A percentile compares a stretch with the other conserved stretches of the same genome.
Conservation (phyloP, 1,284 basidiomycete genomes). For the Heterobasidion occidentale region DNA sequence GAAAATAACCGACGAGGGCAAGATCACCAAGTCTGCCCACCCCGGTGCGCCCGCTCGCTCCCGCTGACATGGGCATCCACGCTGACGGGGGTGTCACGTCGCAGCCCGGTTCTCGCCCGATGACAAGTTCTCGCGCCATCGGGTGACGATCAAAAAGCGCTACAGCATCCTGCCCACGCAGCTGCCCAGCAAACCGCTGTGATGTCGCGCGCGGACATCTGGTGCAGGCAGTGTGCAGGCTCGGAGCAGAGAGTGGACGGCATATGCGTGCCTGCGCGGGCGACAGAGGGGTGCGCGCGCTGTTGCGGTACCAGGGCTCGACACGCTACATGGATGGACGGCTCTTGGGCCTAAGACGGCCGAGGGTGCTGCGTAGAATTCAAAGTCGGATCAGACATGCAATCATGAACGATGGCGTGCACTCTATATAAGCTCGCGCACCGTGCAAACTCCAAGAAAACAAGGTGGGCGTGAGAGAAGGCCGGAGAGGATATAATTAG, state of each 20-base stretch:
- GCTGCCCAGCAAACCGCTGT: conserved; percentile 83
- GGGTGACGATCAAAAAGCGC: conserved; percentile 92
- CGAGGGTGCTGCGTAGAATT: too few relatives aligned
- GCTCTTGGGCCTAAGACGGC: too few relatives aligned
- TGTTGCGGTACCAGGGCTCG: too few relatives aligned
- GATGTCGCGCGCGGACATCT: conserved; percentile 11
- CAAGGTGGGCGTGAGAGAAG: neutral
- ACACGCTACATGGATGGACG: too few relatives aligned
- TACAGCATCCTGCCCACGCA: conserved; percentile 83
- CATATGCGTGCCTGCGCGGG: neutral
- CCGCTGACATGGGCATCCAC: neutral
- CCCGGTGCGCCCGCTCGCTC: conserved; percentile 54
- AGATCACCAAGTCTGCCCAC: conserved; percentile 89
- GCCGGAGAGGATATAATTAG: neutral
- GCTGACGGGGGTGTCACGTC: neutral
- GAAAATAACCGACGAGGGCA: conserved; percentile 79
- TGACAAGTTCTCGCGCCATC: conserved; percentile 95
- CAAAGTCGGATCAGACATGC: too few relatives aligned
- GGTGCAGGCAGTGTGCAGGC: conserved; percentile 11
- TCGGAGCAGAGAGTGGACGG: neutral
- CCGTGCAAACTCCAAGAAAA: neutral
- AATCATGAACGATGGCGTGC: too few relatives aligned
- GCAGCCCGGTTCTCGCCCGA: conserved; percentile 95
- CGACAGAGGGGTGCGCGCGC: too few relatives aligned
- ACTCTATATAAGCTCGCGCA: too few relatives aligned